Base-by-base conservation (phyloP, 306 rosid species). In the Medicago lupulina region DNA sequence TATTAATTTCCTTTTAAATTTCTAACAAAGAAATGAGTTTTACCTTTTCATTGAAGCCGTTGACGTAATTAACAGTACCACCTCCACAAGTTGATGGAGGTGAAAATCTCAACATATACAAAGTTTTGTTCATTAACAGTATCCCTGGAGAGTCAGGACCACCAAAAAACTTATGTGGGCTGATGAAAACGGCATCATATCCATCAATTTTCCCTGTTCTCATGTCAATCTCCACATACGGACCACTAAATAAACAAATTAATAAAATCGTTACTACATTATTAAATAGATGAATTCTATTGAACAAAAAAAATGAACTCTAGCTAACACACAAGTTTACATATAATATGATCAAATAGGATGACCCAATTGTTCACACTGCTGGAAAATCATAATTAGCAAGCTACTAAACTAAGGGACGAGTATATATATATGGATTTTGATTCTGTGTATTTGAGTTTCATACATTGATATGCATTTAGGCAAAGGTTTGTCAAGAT, bases 81-180 rank as follows among this genome's bases (percentile, higher is more conserved):
- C 98, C 96, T 49, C 96, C 97, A 85, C 97, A 94, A 23, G 92
- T 91, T 0, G 98, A 91, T 1, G 98, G 98, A 0, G 97, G 86
- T 11, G 83, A 84, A 75, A 89, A 82, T 76, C 58, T 36, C 2
- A 91, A 76, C 38, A 2, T 41, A 75, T 94, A 91, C 1, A 94
- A 85, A 8, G 76, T 79, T 36, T 85, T 86, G 84, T 46, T 90
- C 88, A 88, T 86, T 5, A 94, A 44, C 8, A 94, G 87, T 1
- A 91, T 58, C 15, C 98, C 97, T 0, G 98, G 95, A 13, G 92
- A 82, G 64, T 85, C 96, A 7, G 96, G 98, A 2, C 97, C 97
- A 1, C 98, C 97, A 0, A 89, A 23, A 82, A 89, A 91, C 84
- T 94, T 94, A 71, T 94, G 96, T 14, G 93, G 82, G 50, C 98